Percentiles rank a stretch among this genome's conserved stretches.
These are phyloP conservation scores for Penicillium parvum DNA, from an alignment of 495 filamentous ascomycete species.

Conservation along the genomic window DNA sequence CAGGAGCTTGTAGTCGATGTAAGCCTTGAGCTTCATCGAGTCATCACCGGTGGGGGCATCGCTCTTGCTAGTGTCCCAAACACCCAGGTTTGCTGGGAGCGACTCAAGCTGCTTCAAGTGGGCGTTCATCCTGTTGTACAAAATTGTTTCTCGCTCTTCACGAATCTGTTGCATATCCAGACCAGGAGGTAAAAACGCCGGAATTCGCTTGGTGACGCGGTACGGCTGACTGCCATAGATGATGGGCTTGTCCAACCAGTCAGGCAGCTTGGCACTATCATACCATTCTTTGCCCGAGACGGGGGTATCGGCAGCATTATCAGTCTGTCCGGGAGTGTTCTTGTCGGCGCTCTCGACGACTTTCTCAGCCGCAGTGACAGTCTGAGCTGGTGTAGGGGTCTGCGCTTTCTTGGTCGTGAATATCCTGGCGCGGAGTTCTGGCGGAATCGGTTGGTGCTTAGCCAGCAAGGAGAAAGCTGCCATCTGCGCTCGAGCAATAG, in stretches of 20 bases:
- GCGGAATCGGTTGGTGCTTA: conserved; percentile 74
- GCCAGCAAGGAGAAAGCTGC: conserved; percentile 75
- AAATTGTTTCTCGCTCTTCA: conserved; percentile 77
- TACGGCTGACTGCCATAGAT: conserved; percentile 72
- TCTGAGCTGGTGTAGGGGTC: conserved; percentile 54
- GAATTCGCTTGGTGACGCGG: conserved; percentile 68
- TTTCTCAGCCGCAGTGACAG: conserved; percentile 48
- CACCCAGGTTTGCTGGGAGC: conserved; percentile 73
- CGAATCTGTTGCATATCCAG: conserved; percentile 71
- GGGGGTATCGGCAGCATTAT: conserved; percentile 30
- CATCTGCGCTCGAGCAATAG: conserved; percentile 70
- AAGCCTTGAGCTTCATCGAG: conserved; percentile 77
- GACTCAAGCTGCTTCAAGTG: conserved; percentile 78
- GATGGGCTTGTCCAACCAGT: conserved; percentile 53
- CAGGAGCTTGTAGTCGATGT: conserved; percentile 90
- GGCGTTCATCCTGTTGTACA: conserved; percentile 83
- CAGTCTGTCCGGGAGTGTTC: conserved; percentile 26
- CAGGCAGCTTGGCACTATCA: conserved; percentile 64
- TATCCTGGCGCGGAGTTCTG: conserved; percentile 67
- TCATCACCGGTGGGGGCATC: conserved; percentile 71
- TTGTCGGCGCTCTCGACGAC: conserved; percentile 48
- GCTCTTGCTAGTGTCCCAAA: conserved; percentile 72
- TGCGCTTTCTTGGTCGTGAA: conserved; percentile 67
- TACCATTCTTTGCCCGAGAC: conserved; percentile 42
- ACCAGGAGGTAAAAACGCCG: conserved; percentile 84